Base-by-base conservation (phyloP, 169 alveolate species). In the Eimeria zaria region DNA sequence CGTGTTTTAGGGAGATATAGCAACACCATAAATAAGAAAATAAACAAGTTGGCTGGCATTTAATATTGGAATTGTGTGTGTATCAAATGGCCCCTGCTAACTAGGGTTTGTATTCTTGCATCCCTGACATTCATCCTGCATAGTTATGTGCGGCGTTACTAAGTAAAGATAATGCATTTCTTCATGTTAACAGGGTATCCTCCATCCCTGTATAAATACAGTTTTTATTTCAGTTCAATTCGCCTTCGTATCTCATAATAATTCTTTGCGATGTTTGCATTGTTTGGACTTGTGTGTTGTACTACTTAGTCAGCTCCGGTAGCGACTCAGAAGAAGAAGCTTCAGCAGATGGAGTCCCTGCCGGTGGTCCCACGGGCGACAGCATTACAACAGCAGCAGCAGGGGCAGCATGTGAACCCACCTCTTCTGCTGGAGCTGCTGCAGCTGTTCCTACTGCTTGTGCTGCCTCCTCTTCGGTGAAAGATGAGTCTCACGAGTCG, bases 251-350 rank as follows among this genome's bases (percentile, higher is more conserved):
- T 6, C 16, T 48, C 9, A 6, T 48, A 58, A 24, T 20, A 16
- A 2, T 20, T 58, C 67, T 14, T 58, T 12, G 16, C 16, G 46
- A 27, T 20, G 9, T 36, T 20, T 36, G n/a, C 44, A 1, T 69
- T 8, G 5, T 69, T 11, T 30, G 46, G 8, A 27, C 51, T 69
- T 24, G 81, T 69, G 81, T 69, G 46, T 24, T 69, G 44, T 24
- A 16, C 51, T 39, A 20, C 55, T 81, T 48, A 81, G 90, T 81
- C 9, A 81, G 90, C 90, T 81, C 90, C n/a, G 64, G 73, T 2
- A 81, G 90, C 73, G 90, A 81, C 8, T 39, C 53, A 81, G 90
- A 81, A 64, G 90, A n/a, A 20, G 80, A 69, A n/a, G 80, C 53
- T 60, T 22, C 90, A 33, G n/a, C 53, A n/a, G 33, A 39, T 27